Percentiles rank a stretch among this genome's conserved stretches.
These are phyloP conservation scores for Vitis vinifera DNA, from an alignment of 164 flowering plant genomes.

Conservation along the genomic window DNA sequence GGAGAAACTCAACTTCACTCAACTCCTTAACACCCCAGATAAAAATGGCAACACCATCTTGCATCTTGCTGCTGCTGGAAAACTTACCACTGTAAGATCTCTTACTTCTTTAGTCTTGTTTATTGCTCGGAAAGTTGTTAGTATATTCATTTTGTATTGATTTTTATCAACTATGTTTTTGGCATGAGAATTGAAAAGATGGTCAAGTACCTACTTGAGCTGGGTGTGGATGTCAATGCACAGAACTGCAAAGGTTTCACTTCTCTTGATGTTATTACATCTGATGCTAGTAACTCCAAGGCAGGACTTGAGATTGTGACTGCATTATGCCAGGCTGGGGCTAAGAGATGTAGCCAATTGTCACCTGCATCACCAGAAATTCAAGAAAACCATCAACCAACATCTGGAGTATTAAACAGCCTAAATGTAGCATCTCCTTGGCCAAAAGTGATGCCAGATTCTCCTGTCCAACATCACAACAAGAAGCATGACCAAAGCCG, in stretches of 20 bases:
- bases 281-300: slow-evolving; percentile 46
- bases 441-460: slow-evolving; percentile 7
- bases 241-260: slow-evolving; percentile 47
- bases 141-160: no score
- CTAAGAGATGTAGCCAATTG: slow-evolving; percentile 41
- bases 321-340: slow-evolving; percentile 44
- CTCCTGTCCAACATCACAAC: slow-evolving; percentile 5
- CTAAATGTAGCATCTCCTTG: slow-evolving; percentile 3
- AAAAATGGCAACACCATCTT: slow-evolving; percentile 55
- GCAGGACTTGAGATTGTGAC: slow-evolving; percentile 32
- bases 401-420: neutral
- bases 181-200: slow-evolving; percentile 29
- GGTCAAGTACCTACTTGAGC: slow-evolving; percentile 41
- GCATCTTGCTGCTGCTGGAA: slow-evolving; percentile 59
- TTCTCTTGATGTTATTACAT: slow-evolving; percentile 51
- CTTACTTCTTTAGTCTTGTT: no score
- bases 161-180: neutral
- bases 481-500: slow-evolving; percentile 1
- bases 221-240: slow-evolving; percentile 47
- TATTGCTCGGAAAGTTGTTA: no score
- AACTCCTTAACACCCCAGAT: slow-evolving; percentile 40
- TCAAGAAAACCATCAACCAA: slow-evolving; percentile 10
- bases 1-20: slow-evolving; percentile 34
- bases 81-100: slow-evolving; percentile 42
- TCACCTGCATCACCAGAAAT: slow-evolving; percentile 37